A percentile compares a stretch with the other conserved stretches of the same genome.
phyloP scores from a whole-genome alignment of 495 filamentous ascomycete genomes.

The Hypoxylon lienhwacheense region DNA sequence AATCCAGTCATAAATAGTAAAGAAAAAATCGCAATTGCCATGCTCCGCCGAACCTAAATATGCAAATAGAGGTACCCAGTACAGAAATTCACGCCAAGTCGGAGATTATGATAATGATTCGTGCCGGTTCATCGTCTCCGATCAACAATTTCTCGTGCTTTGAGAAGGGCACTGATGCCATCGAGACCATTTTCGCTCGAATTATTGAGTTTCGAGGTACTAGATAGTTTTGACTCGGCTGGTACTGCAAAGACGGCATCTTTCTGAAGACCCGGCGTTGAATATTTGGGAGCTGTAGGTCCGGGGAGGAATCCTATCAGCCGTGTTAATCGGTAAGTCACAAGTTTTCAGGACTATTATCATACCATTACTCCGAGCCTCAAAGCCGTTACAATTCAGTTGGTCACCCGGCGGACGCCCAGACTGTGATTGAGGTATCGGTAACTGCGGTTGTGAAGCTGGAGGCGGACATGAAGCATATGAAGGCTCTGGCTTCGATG shows the following conservation, averaged over 20 bases:
- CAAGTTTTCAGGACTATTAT: not conserved
- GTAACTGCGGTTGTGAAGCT: conserved; percentile 21
- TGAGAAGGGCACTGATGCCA: conserved; percentile 57
- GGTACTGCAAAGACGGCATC: conserved; percentile 16
- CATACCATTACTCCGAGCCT: conserved; percentile 14
- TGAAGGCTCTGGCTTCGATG: conserved; percentile 39
- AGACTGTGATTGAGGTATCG: conserved; percentile 25
- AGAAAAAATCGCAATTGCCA: conserved; percentile 29
- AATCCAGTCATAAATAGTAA: conserved; percentile 20
- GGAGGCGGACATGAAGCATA: conserved; percentile 2
- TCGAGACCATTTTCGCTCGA: conserved; percentile 39
- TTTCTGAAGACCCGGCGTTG: conserved; percentile 10
- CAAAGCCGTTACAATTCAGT: conserved; percentile 1
- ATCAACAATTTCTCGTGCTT: conserved; percentile 57
- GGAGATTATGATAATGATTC: not conserved
- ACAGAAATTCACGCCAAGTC: conserved; percentile 11
- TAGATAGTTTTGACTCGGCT: conserved; percentile 4
- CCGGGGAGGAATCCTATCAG: conserved; percentile 11
- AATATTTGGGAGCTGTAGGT: conserved; percentile 14
- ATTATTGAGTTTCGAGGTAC: conserved; percentile 9
- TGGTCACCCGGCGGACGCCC: conserved; percentile 25
- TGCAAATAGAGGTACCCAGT: conserved; percentile 24
- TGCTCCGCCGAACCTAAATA: conserved; percentile 22
- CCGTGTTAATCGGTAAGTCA: not conserved
- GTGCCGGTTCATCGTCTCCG: conserved; percentile 18